Evolutionary conservation across 148 eudicot species (phyloP), one percentile per base, ranked within the genome.

Genomic region (Fallopia convolvulus): DNA sequence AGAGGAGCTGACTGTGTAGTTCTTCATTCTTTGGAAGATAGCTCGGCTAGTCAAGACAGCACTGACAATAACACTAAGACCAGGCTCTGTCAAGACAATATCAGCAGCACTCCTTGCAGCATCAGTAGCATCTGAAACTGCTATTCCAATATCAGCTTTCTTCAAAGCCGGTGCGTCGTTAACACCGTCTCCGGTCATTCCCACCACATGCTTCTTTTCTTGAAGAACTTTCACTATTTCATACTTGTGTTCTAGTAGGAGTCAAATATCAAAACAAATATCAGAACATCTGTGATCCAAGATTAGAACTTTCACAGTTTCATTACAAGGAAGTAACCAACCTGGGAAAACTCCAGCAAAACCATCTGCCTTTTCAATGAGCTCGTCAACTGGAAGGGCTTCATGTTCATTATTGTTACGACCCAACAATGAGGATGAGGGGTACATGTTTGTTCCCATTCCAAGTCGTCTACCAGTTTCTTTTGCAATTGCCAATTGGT

Each of bases 101-200:
- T 90, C 93, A 80, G 93, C 79, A 32, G 93, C 93, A 84, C 89
- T 81, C 79, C 90, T 84, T 52, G 93, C 93, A 78, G 90, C 93
- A 81, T 90, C 91, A 63, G 93, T 90, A 39, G 93, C 87, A 83
- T 90, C 91, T 41, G 90, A 84, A 61, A 90, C 93, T 58, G 93
- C 93, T 74, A 90, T 90, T 75, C 93, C 93, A 53, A 90, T 90
- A 81, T 90, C 93, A 76, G 93, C 93, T 82, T 88, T 90, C 83
- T 90, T 90, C 48, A 90, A 83, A 77, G 93, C 93, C 26, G 91
- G 91, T 65, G 91, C 93, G 68, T 90, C 93, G 53, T 90, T 88
- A 14, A 88, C 93, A 70, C 93, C 91, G 82, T 90, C 93, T 58
- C 93, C 93, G 0, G 91, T 90, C 91, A 90, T 90, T 75, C 93